Conservation (phyloP, 768 basidiomycete species). For the Suillus americanus region DNA sequence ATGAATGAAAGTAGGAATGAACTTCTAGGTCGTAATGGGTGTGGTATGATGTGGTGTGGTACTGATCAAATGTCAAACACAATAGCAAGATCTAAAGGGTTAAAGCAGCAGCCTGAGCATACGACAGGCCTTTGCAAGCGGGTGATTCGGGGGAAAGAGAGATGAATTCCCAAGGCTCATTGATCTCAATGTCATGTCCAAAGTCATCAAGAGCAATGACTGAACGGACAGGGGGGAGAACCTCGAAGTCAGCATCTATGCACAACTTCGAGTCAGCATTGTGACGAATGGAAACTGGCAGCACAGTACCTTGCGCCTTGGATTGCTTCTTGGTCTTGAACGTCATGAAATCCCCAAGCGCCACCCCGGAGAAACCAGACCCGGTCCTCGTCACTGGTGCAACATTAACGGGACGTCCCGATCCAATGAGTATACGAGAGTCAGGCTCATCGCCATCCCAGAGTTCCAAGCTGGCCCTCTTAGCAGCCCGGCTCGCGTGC, state of each 20-base stretch:
- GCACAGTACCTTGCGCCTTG: not conserved
- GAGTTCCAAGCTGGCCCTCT: slow-evolving; percentile 27
- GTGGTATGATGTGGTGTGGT: slow-evolving; percentile 6
- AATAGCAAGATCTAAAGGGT: slow-evolving; percentile 16
- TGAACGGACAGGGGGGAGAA: slow-evolving; percentile 29
- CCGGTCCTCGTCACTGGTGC: slow-evolving; percentile 1
- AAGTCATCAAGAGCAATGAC: slow-evolving; percentile 33
- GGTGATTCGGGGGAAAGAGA: slow-evolving; percentile 28
- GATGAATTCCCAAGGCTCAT: slow-evolving; percentile 34
- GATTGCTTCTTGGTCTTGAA: slow-evolving; percentile 1
- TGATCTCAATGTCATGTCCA: slow-evolving; percentile 15
- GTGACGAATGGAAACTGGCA: not conserved
- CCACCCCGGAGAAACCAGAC: slow-evolving; percentile 19
- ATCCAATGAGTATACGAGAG: not conserved
- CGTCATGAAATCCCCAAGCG: slow-evolving; percentile 29
- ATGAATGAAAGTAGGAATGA: slow-evolving; percentile 15
- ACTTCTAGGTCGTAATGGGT: slow-evolving; percentile 13
- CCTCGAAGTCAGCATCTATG: slow-evolving; percentile 27
- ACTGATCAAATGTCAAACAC: not conserved
- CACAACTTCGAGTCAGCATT: slow-evolving; percentile 1
- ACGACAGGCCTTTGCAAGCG: slow-evolving; percentile 32
- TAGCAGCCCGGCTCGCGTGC: slow-evolving; percentile 17
- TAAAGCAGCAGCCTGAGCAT: slow-evolving; percentile 27
- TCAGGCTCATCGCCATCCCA: slow-evolving; percentile 28
- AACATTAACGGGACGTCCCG: not conserved